phyloP scores from a whole-genome alignment of 495 filamentous ascomycete species.

The Penicillium maclennaniae region DNA sequence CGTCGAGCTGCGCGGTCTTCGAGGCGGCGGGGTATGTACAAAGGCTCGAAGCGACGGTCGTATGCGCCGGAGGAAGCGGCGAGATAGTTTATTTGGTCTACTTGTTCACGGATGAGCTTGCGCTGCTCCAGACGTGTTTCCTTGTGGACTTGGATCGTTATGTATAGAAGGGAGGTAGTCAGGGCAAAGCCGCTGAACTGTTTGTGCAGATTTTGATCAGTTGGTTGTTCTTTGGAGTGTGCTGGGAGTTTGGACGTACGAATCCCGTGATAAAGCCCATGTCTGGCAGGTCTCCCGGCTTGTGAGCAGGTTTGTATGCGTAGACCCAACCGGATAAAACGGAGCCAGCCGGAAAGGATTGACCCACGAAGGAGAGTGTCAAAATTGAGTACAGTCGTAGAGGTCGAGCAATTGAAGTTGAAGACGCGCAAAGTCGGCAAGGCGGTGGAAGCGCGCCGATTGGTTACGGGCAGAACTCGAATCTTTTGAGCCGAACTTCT shows the following conservation, averaged over 20 bases:
- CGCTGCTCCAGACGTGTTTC: constrained; percentile 67
- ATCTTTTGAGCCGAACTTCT: constrained; percentile 35
- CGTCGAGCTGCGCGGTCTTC: constrained; percentile 17
- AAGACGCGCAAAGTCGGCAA: constrained; percentile 20
- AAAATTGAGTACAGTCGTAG: not conserved
- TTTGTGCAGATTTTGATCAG: not conserved
- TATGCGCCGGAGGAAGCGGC: constrained; percentile 44
- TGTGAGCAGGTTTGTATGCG: not conserved
- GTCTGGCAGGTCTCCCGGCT: not conserved
- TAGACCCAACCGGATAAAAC: not conserved
- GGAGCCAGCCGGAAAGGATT: not conserved
- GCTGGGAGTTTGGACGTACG: constrained; percentile 50
- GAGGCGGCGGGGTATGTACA: constrained; percentile 28
- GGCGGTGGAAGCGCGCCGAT: constrained; percentile 40
- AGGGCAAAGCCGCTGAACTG: constrained; percentile 78
- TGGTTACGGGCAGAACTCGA: constrained; percentile 34
- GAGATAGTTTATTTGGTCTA: constrained; percentile 55
- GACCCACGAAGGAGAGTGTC: not conserved
- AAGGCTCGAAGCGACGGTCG: constrained; percentile 36
- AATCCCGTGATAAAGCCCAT: constrained; percentile 85
- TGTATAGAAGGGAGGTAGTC: constrained; percentile 76
- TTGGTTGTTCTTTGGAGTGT: not conserved
- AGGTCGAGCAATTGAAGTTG: constrained; percentile 3
- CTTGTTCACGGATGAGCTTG: constrained; percentile 66
- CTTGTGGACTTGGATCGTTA: constrained; percentile 70